Evolutionary conservation across 495 filamentous ascomycete genomes (phyloP).

Genomic region (Copromyces sp.): DNA sequence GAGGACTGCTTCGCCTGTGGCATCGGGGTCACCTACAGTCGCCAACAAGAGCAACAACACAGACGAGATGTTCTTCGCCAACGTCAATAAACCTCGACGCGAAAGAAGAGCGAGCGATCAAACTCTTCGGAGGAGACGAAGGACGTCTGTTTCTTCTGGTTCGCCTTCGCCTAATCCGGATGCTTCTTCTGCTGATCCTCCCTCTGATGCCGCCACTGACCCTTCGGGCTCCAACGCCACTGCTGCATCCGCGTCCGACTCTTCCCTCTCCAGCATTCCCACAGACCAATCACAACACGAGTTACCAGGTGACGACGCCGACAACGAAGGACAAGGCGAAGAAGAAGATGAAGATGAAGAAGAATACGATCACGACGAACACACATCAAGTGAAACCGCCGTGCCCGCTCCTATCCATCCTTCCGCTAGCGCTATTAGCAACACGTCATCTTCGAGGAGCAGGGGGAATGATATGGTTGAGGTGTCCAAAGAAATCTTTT

Average conservation of each 20-base stretch:
- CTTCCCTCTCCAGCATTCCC: background rate
- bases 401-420: background rate
- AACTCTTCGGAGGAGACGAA: background rate
- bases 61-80: background rate
- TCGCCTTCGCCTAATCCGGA: background rate
- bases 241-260: background rate
- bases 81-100: background rate
- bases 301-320: background rate
- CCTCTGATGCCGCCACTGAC: background rate
- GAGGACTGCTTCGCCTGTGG: background rate
- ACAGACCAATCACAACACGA: background rate
- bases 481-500: slow-evolving; percentile 59
- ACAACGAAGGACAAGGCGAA: background rate
- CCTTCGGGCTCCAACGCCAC: background rate
- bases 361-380: background rate
- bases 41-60: background rate
- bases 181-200: background rate
- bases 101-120: background rate
- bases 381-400: background rate
- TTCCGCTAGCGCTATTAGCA: background rate
- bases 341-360: background rate
- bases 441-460: background rate
- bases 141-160: background rate
- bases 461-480: background rate
- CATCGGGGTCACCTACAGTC: background rate